Conservation (phyloP, 2,329 filamentous ascomycete genomes). For the Arthrobotrys entomopaga region DNA sequence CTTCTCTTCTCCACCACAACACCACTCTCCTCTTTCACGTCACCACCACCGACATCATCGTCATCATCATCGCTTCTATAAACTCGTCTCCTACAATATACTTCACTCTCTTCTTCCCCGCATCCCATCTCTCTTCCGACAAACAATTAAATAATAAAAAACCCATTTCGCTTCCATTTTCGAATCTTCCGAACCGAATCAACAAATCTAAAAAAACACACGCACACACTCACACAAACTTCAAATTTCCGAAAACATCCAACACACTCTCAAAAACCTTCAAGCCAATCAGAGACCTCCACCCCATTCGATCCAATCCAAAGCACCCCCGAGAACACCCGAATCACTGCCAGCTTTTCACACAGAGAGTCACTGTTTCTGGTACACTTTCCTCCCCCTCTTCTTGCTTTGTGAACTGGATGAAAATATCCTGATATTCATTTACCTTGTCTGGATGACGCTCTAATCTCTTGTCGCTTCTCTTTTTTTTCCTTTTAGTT, state of each 20-base stretch:
- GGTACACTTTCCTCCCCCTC: constrained; percentile 32
- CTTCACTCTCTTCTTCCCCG: not conserved
- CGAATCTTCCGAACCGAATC: not conserved
- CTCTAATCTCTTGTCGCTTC: constrained; percentile 41
- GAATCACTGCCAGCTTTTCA: constrained; percentile 12
- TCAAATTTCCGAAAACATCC: constrained; percentile 11
- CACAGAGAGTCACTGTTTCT: not conserved
- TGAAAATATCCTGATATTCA: constrained; percentile 3
- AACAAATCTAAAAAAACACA: no score
- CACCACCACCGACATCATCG: not conserved
- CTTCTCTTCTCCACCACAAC: constrained; percentile 7
- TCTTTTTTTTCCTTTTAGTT: constrained; percentile 43
- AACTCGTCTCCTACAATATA: not conserved
- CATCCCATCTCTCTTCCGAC: constrained; percentile 3
- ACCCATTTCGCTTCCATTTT: not conserved
- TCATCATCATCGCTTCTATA: not conserved
- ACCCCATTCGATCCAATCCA: constrained; percentile 5
- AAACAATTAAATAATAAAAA: not conserved
- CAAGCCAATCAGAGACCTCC: constrained; percentile 13
- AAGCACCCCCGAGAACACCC: constrained; percentile 26
- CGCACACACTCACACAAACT: not conserved
- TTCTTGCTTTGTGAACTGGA: not conserved
- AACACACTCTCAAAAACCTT: constrained; percentile 7
- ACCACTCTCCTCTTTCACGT: not conserved
- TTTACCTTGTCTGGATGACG: constrained; percentile 38